Percentiles rank a stretch among this genome's conserved stretches.
Conservation (phyloP, 2,329 filamentous ascomycete species). For the Triangularia setosa region DNA sequence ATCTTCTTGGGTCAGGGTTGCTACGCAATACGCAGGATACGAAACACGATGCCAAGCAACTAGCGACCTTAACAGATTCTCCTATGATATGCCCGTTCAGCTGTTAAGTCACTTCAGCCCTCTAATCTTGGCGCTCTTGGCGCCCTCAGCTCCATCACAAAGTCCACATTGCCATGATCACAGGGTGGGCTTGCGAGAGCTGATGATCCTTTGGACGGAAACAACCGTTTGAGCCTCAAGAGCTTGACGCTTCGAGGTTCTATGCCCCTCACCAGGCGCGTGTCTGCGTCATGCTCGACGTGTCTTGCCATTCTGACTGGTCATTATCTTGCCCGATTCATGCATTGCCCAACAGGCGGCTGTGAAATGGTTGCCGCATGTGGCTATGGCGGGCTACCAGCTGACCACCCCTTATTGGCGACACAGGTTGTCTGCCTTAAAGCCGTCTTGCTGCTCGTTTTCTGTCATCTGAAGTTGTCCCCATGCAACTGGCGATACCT, state of each 20-base stretch:
- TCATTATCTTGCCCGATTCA: neutral
- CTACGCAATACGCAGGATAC: conserved; percentile 10
- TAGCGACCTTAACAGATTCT: neutral
- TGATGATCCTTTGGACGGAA: neutral
- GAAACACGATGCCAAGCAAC: conserved; percentile 14
- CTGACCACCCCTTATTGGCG: neutral
- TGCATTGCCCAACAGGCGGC: neutral
- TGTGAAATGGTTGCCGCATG: neutral
- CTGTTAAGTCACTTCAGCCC: neutral
- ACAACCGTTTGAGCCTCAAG: neutral
- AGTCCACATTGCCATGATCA: neutral
- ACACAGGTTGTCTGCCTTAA: neutral
- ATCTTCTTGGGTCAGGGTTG: neutral
- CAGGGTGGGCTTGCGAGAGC: neutral
- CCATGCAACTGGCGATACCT: neutral
- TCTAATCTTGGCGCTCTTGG: neutral
- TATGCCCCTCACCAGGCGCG: neutral
- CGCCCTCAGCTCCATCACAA: neutral
- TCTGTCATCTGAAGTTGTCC: neutral
- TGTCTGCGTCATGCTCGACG: neutral
- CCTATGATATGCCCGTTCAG: neutral
- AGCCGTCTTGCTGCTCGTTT: neutral
- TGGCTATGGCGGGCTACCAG: neutral
- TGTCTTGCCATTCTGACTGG: neutral
- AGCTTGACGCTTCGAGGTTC: neutral